Evolutionary conservation across 2,329 filamentous ascomycete species (phyloP).

Genomic region (Colletotrichum echinochloae): DNA sequence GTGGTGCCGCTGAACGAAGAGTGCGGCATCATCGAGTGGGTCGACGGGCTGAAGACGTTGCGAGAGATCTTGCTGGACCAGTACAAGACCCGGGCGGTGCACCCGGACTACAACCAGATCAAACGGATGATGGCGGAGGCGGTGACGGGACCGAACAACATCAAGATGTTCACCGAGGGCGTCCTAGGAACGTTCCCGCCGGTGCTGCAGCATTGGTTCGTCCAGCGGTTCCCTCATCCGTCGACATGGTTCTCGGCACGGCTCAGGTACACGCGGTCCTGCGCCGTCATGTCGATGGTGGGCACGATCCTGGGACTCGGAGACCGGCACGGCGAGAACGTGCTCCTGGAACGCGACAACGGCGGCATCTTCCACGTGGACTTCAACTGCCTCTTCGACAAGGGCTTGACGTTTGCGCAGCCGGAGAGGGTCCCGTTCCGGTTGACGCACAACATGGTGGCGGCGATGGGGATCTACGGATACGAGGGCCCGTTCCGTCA

Average conservation of each 20-base stretch:
- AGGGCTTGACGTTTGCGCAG: conserved; percentile 93
- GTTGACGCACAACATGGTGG: conserved; percentile 97
- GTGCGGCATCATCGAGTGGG: conserved; percentile 98
- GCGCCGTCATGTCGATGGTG: conserved; percentile 99
- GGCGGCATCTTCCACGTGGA: conserved; percentile 97
- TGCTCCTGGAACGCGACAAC: conserved; percentile 92
- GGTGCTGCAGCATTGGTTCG: conserved; percentile 93
- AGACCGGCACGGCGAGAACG: conserved; percentile 97
- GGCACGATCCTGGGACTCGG: conserved; percentile 94
- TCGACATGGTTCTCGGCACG: conserved; percentile 92
- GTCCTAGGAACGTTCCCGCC: conserved; percentile 78
- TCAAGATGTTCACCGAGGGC: conserved; percentile 76
- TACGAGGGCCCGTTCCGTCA: conserved; percentile 94
- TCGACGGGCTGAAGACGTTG: conserved; percentile 93
- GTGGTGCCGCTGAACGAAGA: conserved; percentile 98
- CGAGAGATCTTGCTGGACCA: conserved; percentile 88
- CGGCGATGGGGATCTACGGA: conserved; percentile 95
- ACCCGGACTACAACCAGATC: conserved; percentile 77
- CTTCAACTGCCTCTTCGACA: conserved; percentile 99
- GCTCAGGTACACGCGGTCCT: conserved; percentile 90
- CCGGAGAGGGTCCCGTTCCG: conserved; percentile 96
- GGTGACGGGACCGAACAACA: conserved; percentile 67
- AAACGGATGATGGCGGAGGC: conserved; percentile 73
- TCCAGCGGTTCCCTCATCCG: conserved; percentile 93
- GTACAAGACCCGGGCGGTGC: conserved; percentile 80